phyloP scores from a whole-genome alignment of 2,329 filamentous ascomycete species.

The Beauveria varroae region DNA sequence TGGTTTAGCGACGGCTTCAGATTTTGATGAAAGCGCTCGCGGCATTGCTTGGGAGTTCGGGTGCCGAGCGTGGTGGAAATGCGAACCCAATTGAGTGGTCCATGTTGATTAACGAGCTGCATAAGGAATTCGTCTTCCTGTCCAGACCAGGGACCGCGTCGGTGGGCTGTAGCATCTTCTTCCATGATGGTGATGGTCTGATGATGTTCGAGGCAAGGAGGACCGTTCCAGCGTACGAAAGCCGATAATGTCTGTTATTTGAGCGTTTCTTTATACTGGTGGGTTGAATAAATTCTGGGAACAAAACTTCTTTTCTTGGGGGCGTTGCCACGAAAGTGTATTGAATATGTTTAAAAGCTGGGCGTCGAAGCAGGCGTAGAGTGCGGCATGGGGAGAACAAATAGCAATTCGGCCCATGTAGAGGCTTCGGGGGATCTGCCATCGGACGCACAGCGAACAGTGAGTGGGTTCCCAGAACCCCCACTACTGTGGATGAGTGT shows the following conservation, averaged over 20 bases:
- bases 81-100: slow-evolving; percentile 81
- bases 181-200: slow-evolving; percentile 14
- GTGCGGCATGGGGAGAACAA: slow-evolving; percentile 11
- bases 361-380: neutral
- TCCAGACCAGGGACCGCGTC: slow-evolving; percentile 72
- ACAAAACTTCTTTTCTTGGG: neutral
- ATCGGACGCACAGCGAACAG: slow-evolving; percentile 9
- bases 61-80: slow-evolving; percentile 70
- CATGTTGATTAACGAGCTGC: slow-evolving; percentile 61
- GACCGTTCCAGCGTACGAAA: neutral
- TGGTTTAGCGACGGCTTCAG: slow-evolving; percentile 71
- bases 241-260: neutral
- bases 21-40: slow-evolving; percentile 91
- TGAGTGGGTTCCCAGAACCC: neutral
- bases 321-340: slow-evolving; percentile 3
- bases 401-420: slow-evolving; percentile 15
- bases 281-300: neutral
- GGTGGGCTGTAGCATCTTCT: slow-evolving; percentile 16
- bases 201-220: slow-evolving; percentile 8
- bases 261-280: neutral
- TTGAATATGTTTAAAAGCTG: neutral
- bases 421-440: slow-evolving; percentile 12
- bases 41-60: slow-evolving; percentile 87
- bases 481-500: neutral
- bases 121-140: slow-evolving; percentile 66